Percentiles rank a stretch among this genome's conserved stretches.
Evolutionary conservation across 345 rosid species (phyloP).

Genomic region (Pugionium dolabratum): DNA sequence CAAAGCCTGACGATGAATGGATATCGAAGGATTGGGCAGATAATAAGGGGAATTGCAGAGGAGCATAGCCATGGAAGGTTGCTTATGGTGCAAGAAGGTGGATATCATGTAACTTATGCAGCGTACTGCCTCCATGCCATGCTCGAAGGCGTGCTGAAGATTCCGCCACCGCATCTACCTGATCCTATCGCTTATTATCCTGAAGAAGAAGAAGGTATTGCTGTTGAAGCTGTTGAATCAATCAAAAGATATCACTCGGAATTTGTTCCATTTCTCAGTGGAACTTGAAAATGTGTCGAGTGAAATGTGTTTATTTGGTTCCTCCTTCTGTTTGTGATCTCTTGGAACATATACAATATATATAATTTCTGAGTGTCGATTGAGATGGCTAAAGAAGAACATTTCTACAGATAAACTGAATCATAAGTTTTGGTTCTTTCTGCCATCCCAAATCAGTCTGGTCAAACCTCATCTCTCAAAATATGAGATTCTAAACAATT

Average conservation of each 20-base stretch:
- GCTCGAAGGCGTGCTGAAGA: conserved; percentile 78
- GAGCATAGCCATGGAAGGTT: conserved; percentile 57
- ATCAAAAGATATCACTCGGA: conserved; percentile 51
- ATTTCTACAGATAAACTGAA: not conserved
- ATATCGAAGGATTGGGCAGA: conserved; percentile 64
- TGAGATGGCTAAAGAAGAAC: conserved; percentile 4
- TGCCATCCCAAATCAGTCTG: conserved; percentile 5
- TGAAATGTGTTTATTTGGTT: conserved; percentile 4
- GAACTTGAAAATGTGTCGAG: conserved; percentile 36
- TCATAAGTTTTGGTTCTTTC: not conserved
- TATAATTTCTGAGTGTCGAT: not conserved
- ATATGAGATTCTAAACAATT: too few relatives aligned
- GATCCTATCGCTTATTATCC: conserved; percentile 76
- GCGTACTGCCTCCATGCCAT: conserved; percentile 90
- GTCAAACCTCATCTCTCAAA: not conserved
- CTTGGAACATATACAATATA: not conserved
- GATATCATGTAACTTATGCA: conserved; percentile 82
- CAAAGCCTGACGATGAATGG: conserved; percentile 85
- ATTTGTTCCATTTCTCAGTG: conserved; percentile 51
- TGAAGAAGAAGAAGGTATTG: conserved; percentile 70
- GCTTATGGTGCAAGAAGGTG: conserved; percentile 92
- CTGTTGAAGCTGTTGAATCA: conserved; percentile 54
- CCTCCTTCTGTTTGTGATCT: conserved; percentile 8
- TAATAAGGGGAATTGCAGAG: conserved; percentile 49
- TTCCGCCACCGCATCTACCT: conserved; percentile 48